Evolutionary conservation across 164 flowering plant species (phyloP).

Genomic region (Saururus chinensis): DNA sequence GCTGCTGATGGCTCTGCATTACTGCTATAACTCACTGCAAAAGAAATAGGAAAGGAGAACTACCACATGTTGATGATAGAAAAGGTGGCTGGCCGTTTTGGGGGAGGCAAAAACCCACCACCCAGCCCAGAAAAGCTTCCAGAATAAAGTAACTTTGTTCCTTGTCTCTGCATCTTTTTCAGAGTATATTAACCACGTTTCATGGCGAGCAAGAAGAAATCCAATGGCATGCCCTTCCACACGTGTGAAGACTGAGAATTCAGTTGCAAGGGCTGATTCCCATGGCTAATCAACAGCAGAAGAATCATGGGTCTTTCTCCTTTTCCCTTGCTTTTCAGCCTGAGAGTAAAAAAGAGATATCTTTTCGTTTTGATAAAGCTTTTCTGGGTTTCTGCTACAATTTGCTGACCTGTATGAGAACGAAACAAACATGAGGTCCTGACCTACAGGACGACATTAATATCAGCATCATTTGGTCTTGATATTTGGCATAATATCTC

Average conservation of each 20-base stretch:
- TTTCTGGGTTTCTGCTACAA: not conserved
- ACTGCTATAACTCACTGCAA: not conserved
- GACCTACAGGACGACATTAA: not conserved
- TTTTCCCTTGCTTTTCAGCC: not conserved
- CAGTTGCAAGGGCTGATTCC: conserved; percentile 7
- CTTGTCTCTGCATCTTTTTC: conserved; percentile 1
- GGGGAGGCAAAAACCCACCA: conserved; percentile 3
- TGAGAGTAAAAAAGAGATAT: not conserved
- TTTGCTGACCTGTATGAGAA: not conserved
- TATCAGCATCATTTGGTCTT: not conserved
- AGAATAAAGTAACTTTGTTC: conserved; percentile 1
- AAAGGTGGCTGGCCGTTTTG: conserved; percentile 1
- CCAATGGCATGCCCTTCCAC: conserved; percentile 24
- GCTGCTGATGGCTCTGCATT: not conserved
- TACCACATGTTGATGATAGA: not conserved
- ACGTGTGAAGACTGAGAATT: conserved; percentile 26
- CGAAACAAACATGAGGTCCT: not conserved
- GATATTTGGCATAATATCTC: not conserved
- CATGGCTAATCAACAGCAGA: conserved; percentile 12
- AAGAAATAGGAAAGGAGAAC: no score
- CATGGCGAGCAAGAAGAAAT: conserved; percentile 11
- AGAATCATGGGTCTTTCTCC: conserved; percentile 17
- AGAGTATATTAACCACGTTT: conserved; percentile 5
- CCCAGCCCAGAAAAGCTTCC: conserved; percentile 11
- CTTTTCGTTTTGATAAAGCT: not conserved